Evolutionary conservation across 352 stramenopile species (phyloP).

Genomic region (Phytophthora citricola): DNA sequence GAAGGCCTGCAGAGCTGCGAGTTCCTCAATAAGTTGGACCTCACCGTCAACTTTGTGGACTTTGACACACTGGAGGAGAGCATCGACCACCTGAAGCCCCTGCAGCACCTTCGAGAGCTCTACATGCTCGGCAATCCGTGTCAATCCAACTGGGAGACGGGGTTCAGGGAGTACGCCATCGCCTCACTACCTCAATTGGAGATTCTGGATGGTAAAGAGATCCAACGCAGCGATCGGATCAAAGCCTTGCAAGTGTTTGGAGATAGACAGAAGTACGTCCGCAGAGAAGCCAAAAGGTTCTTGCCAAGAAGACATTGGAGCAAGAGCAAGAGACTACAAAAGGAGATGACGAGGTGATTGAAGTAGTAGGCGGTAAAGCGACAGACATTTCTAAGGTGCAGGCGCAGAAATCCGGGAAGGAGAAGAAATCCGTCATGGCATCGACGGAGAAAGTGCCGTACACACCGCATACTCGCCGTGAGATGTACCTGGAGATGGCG

Average conservation of each 20-base stretch:
- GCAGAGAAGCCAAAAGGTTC: constrained; percentile 34
- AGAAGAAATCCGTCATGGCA: constrained; percentile 48
- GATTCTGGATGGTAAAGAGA: constrained; percentile 91
- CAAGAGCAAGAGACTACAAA: constrained; percentile 1
- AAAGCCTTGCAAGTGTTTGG: constrained; percentile 84
- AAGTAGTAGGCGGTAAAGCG: constrained; percentile 37
- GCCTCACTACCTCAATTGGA: constrained; percentile 85
- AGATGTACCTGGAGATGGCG: constrained; percentile 94
- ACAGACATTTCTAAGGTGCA: constrained; percentile 48
- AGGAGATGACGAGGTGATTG: constrained; percentile 46
- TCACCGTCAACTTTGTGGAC: constrained; percentile 97
- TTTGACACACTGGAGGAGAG: constrained; percentile 90
- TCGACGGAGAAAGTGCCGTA: constrained; percentile 72
- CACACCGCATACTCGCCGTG: constrained; percentile 62
- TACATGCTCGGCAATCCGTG: constrained; percentile 95
- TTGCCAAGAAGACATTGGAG: constrained; percentile 34
- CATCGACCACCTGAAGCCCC: constrained; percentile 79
- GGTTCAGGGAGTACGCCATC: constrained; percentile 88
- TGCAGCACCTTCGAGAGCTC: constrained; percentile 91
- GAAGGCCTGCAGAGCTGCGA: constrained; percentile 87
- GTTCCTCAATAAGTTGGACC: constrained; percentile 93
- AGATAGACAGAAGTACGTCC: constrained; percentile 44
- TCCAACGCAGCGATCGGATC: constrained; percentile 89
- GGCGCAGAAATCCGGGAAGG: not conserved
- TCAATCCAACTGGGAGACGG: constrained; percentile 75